Evolutionary conservation across 371 early-diverging fungal genomes (phyloP), one percentile per base, ranked within the genome.

Genomic region (Umbelopsis sp.): DNA sequence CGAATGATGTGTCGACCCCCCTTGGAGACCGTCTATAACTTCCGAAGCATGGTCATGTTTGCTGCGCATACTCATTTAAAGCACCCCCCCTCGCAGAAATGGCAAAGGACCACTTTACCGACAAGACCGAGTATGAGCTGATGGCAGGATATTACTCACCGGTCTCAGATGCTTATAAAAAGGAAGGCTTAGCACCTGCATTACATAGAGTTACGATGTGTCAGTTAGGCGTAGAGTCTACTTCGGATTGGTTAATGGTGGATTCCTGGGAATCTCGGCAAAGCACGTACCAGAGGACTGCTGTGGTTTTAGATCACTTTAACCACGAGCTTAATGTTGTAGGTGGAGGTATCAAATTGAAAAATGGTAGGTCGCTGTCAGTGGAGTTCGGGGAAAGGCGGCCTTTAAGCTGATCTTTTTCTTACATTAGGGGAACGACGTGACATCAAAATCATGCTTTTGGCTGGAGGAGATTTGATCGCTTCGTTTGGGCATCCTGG

Each of bases 391-490:
- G 12, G 29, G 29, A 29, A 29, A 29, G 22, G 22, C 22, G 22
- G 29, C 29, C 29, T 29, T 1, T 4, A 29, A 29, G 6, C 18
- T 35, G 11, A 6, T 57, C 5, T 16, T 5, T 16, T 5, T 25
- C 37, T n/a, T n/a, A 7, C 41, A 37, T 71, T 4, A 85, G 87
- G 86, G 12, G 72, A 86, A 64, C 72, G 71, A 50, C 84, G 85
- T 50, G 81, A 84, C 44, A 90, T 96, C 72, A 86, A 90, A 66
- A 91, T 98, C 53, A 90, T 98, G 90, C 80, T 99, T 50, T 83
- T 99, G 64, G 98, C 99, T 20, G 99, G 99, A 50, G 98, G 97
- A 44, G 99, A 99, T 75, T 81, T 99, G 51, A 97, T 99, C 53
- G 93, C 97, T 72, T 94, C 96, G 1, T 97, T 99, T 86, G 94